Conservation (phyloP, 2,329 filamentous ascomycete genomes). For the Blumeriella jaapii region DNA sequence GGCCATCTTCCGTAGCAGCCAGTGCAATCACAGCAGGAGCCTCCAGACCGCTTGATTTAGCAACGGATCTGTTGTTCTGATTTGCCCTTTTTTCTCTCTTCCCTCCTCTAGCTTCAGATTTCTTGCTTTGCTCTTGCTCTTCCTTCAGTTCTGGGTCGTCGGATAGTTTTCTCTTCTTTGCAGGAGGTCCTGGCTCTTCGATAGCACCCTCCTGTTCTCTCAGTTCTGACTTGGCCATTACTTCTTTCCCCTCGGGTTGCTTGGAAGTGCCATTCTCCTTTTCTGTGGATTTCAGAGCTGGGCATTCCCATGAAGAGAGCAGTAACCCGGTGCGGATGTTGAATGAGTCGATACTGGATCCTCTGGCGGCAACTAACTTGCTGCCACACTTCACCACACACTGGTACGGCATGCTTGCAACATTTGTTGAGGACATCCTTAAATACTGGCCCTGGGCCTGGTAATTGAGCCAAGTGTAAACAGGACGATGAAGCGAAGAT, state of each 20-base stretch:
- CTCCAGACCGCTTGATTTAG: constrained; percentile 31
- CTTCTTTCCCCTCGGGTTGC: constrained; percentile 2
- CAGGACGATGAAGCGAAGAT: no score
- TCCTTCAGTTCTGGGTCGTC: neutral
- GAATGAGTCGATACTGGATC: constrained; percentile 60
- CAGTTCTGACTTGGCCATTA: constrained; percentile 5
- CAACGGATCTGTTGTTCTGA: constrained; percentile 13
- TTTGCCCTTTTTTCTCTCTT: constrained; percentile 15
- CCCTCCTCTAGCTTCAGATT: constrained; percentile 6
- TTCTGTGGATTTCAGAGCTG: constrained; percentile 7
- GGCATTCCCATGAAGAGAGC: constrained; percentile 35
- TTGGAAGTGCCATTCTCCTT: neutral
- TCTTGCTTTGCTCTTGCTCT: neutral
- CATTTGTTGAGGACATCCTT: constrained; percentile 29
- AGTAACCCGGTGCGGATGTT: constrained; percentile 43
- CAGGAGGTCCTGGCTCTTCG: constrained; percentile 16
- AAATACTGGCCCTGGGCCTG: neutral
- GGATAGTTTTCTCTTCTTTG: constrained; percentile 26
- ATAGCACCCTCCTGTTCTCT: constrained; percentile 7
- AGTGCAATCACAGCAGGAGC: constrained; percentile 59
- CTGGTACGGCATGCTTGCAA: constrained; percentile 52
- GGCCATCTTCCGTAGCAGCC: constrained; percentile 48
- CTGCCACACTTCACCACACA: constrained; percentile 42
- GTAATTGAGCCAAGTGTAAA: no score
- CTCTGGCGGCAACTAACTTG: constrained; percentile 62